Conservation (phyloP, 805 yeast genomes). For the Candida cerambycidarum region DNA sequence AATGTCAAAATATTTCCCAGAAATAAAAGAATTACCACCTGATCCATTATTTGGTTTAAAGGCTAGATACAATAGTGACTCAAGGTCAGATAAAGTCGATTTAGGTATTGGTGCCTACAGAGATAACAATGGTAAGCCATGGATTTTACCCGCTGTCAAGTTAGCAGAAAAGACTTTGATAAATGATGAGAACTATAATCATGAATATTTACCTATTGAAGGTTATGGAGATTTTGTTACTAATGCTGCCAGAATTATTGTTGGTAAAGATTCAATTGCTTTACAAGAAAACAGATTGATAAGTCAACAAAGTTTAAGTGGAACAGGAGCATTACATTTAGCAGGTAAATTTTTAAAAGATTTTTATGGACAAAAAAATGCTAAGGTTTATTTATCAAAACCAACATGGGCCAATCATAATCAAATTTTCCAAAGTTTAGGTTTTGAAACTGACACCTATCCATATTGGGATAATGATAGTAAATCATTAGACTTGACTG, state of each 20-base stretch:
- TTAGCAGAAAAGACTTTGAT: slow-evolving; percentile 67
- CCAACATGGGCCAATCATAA: slow-evolving; percentile 99
- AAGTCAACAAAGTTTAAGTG: slow-evolving; percentile 77
- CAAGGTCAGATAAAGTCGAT: slow-evolving; percentile 70
- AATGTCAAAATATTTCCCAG: slow-evolving; percentile 44
- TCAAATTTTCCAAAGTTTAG: slow-evolving; percentile 73
- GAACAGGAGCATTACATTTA: slow-evolving; percentile 89
- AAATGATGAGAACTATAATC: slow-evolving; percentile 63
- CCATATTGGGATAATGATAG: slow-evolving; percentile 83
- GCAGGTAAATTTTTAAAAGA: slow-evolving; percentile 70
- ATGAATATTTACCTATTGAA: slow-evolving; percentile 83
- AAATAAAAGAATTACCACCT: slow-evolving; percentile 67
- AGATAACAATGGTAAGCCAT: slow-evolving; percentile 67
- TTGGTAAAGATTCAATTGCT: slow-evolving; percentile 60
- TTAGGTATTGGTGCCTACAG: slow-evolving; percentile 82
- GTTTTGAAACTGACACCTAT: slow-evolving; percentile 65
- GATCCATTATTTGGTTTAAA: slow-evolving; percentile 86
- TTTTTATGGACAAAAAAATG: slow-evolving; percentile 41
- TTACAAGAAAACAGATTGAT: slow-evolving; percentile 49
- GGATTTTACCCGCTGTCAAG: slow-evolving; percentile 68
- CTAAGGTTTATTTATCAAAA: slow-evolving; percentile 64
- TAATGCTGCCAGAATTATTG: slow-evolving; percentile 71
- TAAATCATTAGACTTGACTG: slow-evolving; percentile 70
- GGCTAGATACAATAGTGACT: slow-evolving; percentile 60
- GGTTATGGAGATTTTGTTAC: slow-evolving; percentile 69